Evolutionary conservation across 768 basidiomycete species (phyloP).

Genomic region (Serendipita vermifera): DNA sequence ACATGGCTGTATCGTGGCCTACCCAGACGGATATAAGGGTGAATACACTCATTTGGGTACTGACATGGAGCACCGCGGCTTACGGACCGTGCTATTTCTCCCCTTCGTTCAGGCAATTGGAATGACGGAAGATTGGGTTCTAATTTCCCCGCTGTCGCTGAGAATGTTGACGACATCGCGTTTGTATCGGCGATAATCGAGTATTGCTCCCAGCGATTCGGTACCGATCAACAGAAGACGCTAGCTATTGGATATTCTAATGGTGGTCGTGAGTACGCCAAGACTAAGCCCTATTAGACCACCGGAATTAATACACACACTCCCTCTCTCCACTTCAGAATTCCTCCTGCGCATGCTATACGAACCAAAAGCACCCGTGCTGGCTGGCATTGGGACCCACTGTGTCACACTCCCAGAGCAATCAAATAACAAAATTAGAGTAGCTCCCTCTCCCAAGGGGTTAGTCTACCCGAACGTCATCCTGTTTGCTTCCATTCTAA

Average conservation of each 20-base stretch:
- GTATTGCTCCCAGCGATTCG: neutral
- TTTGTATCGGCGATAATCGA: neutral
- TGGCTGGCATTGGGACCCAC: neutral
- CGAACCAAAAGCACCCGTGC: neutral
- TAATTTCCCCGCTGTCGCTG: neutral
- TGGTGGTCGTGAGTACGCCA: neutral
- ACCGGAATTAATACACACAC: neutral
- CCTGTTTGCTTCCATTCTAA: too few species aligned
- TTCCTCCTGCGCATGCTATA: conserved; percentile 3
- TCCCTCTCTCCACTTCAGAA: neutral
- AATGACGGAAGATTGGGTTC: neutral
- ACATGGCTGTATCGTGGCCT: conserved; percentile 4
- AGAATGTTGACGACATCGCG: neutral
- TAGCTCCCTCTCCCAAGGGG: neutral
- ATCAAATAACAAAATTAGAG: neutral
- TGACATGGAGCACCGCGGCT: neutral
- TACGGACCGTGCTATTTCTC: neutral
- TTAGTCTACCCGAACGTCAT: neutral
- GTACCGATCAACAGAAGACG: neutral
- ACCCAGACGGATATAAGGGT: conserved; percentile 7
- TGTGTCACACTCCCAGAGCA: neutral
- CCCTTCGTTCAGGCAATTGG: conserved; percentile 2
- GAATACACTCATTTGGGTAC: neutral
- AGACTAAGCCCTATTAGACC: too few species aligned
- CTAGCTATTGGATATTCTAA: neutral